A percentile compares a stretch with the other conserved stretches of the same genome.
Evolutionary conservation across 2,329 filamentous ascomycete genomes (phyloP).

Genomic region (Verticillium nubilum): DNA sequence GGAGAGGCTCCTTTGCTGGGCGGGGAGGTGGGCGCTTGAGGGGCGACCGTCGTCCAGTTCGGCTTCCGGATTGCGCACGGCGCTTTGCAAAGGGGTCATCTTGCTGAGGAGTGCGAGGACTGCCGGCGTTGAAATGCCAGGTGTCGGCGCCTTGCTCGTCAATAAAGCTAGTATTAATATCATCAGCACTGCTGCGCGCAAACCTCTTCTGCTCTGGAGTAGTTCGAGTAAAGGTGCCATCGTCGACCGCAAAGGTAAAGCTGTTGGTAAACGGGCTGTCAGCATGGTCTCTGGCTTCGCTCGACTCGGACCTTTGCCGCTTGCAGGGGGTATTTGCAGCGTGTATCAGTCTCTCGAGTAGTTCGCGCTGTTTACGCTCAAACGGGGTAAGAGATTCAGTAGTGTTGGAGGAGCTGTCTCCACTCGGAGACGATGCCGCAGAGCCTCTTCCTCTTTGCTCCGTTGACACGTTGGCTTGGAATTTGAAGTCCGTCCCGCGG

Average conservation of each 20-base stretch:
- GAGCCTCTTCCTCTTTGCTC: background rate
- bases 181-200: conserved; percentile 47
- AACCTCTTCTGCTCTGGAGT: conserved; percentile 35
- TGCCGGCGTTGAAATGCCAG: conserved; percentile 50
- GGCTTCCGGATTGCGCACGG: conserved; percentile 33
- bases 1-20: background rate
- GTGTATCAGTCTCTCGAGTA: conserved; percentile 31
- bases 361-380: conserved; percentile 32
- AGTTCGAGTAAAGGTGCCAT: conserved; percentile 32
- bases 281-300: conserved; percentile 16
- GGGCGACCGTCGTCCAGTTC: conserved; percentile 34
- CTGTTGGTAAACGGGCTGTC: conserved; percentile 32
- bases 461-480: background rate
- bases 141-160: conserved; percentile 37
- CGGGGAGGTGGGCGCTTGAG: conserved; percentile 15
- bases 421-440: conserved; percentile 11
- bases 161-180: conserved; percentile 57
- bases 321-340: conserved; percentile 15
- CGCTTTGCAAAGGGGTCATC: conserved; percentile 23
- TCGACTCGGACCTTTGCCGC: conserved; percentile 3
- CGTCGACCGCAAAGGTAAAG: conserved; percentile 43
- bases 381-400: conserved; percentile 24
- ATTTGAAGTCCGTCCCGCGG: background rate
- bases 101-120: conserved; percentile 13
- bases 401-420: conserved; percentile 9